Percentiles rank a stretch among this genome's conserved stretches.
Conservation (phyloP, 2,329 filamentous ascomycete species). For the Trichoderma sp. region DNA sequence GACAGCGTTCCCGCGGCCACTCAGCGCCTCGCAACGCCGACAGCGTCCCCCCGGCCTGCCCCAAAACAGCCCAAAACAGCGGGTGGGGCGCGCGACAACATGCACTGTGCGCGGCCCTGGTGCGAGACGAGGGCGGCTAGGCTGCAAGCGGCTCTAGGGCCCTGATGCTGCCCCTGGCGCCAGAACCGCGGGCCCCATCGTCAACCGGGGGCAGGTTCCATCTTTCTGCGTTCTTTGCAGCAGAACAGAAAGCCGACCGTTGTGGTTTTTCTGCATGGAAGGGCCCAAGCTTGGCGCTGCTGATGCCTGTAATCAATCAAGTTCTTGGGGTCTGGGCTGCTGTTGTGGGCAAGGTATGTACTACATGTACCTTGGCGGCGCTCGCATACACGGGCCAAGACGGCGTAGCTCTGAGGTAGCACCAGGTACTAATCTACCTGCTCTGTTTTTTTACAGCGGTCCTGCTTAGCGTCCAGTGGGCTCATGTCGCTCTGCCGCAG, state of each 20-base stretch:
- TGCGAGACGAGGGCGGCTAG: constrained; percentile 8
- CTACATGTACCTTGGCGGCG: neutral
- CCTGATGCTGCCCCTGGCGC: constrained; percentile 25
- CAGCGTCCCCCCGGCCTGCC: neutral
- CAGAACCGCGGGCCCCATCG: constrained; percentile 20
- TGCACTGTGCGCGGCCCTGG: constrained; percentile 23
- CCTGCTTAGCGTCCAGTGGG: neutral
- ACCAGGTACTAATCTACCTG: neutral
- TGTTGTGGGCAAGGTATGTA: neutral
- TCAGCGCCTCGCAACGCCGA: constrained; percentile 8
- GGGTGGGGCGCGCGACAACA: neutral
- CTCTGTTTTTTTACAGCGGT: neutral
- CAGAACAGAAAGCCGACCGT: neutral
- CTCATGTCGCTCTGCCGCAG: constrained; percentile 18
- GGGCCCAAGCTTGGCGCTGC: constrained; percentile 19
- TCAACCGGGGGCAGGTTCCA: constrained; percentile 12
- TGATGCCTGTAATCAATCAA: constrained; percentile 2
- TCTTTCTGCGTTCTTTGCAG: constrained; percentile 25
- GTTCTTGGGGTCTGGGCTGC: too few relatives aligned
- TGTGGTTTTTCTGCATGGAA: neutral
- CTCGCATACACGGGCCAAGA: too few relatives aligned
- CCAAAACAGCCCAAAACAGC: constrained; percentile 25
- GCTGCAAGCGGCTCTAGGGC: constrained; percentile 12
- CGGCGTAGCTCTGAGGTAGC: neutral
- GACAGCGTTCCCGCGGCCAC: constrained; percentile 4